These are phyloP conservation scores for Pneumocystis wakefieldiae DNA, from an alignment of 1,139 yeast genomes.

Conservation along the genomic window DNA sequence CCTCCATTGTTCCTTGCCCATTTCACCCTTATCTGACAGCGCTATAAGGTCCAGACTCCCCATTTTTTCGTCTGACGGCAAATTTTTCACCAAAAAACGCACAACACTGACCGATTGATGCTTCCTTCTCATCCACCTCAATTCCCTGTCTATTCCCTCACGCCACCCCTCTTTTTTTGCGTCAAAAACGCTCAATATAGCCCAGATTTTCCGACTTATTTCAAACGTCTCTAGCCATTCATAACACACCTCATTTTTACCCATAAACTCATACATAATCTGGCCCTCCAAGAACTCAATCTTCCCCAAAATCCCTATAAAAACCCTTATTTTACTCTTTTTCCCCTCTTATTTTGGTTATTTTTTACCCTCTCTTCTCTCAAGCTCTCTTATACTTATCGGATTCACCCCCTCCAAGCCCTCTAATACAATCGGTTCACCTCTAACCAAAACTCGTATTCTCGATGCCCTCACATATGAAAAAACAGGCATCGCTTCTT, in stretches of 20 bases:
- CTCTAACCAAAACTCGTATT: background rate
- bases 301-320: conserved; percentile 23
- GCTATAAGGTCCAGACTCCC: conserved; percentile 19
- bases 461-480: background rate
- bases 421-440: background rate
- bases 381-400: background rate
- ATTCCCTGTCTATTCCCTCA: conserved; percentile 21
- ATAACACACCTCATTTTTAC: conserved; percentile 40
- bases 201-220: conserved; percentile 64
- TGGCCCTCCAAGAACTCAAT: conserved; percentile 61
- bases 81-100: conserved; percentile 44
- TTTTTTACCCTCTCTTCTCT: background rate
- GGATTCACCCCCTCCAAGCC: background rate
- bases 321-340: background rate
- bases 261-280: conserved; percentile 41
- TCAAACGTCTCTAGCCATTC: conserved; percentile 72
- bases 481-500: background rate
- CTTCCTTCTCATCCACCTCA: conserved; percentile 21
- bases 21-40: conserved; percentile 13
- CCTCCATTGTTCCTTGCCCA: conserved; percentile 37
- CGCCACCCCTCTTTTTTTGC: conserved; percentile 27
- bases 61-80: conserved; percentile 28
- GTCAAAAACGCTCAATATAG: conserved; percentile 47
- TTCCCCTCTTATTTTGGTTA: background rate
- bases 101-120: conserved; percentile 27